These are phyloP conservation scores for Stagonosporopsis rhizophila DNA, from an alignment of 2,329 filamentous ascomycete genomes.

Conservation along the genomic window DNA sequence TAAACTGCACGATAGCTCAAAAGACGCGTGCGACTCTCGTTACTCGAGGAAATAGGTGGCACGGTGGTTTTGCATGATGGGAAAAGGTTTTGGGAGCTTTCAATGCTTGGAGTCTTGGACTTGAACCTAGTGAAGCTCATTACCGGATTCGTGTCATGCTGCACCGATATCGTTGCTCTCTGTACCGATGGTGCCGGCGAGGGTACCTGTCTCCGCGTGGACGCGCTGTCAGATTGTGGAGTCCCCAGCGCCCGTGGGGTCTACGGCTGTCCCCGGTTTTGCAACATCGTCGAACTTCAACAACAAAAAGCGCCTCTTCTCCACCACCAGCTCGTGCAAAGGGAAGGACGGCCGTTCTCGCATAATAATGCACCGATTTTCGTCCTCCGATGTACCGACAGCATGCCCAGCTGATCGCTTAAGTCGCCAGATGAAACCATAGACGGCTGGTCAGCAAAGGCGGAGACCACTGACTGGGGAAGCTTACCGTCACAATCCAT, in stretches of 20 bases:
- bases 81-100: constrained; percentile 20
- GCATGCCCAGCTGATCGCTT: constrained; percentile 14
- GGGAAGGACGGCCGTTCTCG: constrained; percentile 23
- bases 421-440: constrained; percentile 1
- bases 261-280: constrained; percentile 18
- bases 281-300: constrained; percentile 10
- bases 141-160: constrained; percentile 30
- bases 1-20: neutral
- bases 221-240: constrained; percentile 27
- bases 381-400: constrained; percentile 23
- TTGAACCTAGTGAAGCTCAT: constrained; percentile 13
- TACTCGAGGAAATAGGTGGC: constrained; percentile 4
- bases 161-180: constrained; percentile 29
- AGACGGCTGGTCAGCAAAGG: constrained; percentile 2
- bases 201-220: constrained; percentile 28
- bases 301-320: constrained; percentile 11
- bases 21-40: neutral
- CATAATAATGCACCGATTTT: constrained; percentile 29
- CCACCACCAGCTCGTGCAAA: constrained; percentile 9
- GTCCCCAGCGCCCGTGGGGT: constrained; percentile 21
- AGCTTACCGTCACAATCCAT: constrained; percentile 7
- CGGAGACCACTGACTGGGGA: constrained; percentile 13
- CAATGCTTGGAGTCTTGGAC: constrained; percentile 6
- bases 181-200: constrained; percentile 25
- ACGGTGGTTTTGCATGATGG: constrained; percentile 14